Evolutionary conservation across 805 yeast species (phyloP), one percentile per base, ranked within the genome.

Genomic region (Debaryomyces prosopidis): DNA sequence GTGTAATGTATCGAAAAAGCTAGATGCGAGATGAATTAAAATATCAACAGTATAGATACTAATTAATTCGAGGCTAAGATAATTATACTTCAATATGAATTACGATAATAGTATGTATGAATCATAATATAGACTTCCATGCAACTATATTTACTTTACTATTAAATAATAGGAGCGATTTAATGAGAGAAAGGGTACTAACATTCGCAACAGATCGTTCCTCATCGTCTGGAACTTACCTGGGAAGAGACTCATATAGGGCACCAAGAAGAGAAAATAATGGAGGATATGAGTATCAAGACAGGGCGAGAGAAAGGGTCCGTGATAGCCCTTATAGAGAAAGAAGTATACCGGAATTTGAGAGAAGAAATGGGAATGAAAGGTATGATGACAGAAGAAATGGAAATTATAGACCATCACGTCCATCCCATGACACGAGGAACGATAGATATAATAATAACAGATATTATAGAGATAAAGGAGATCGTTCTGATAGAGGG

Each of bases 261-360:
- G 10, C 18, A 18, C 15, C 26, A 26, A 30, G 12, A 17, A 42
- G 33, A 20, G 37, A 32, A 26, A 33, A 42, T 31, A 33, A 42
- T 16, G 38, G 44, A 11, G 32, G 38, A 18, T 20, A 35, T 11
- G 44, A 42, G 14, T 40, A 43, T 23, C 27, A 27, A 12, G 35
- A 36, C 11, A 26, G 36, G 19, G 44, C 47, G 5, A 43, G 55
- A 34, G 47, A 49, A 30, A 44, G 48, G 16, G 43, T 26, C 33
- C 26, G 39, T 16, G 36, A 43, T 14, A 15, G 37, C 11, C 28
- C 41, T 7, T 40, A 30, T 16, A 35, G 43, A 16, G 44, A 44
- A 8, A 17, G 23, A 4, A 44, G 41, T 20, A 30, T 36, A 19
- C 43, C 43, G 3, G 39, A 43, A 36, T 23, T 37, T 14, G 28